A percentile compares a stretch with the other conserved stretches of the same genome.
These are phyloP conservation scores for Hymenoscyphus occultus DNA, from an alignment of 2,329 filamentous ascomycete genomes.

Conservation along the genomic window DNA sequence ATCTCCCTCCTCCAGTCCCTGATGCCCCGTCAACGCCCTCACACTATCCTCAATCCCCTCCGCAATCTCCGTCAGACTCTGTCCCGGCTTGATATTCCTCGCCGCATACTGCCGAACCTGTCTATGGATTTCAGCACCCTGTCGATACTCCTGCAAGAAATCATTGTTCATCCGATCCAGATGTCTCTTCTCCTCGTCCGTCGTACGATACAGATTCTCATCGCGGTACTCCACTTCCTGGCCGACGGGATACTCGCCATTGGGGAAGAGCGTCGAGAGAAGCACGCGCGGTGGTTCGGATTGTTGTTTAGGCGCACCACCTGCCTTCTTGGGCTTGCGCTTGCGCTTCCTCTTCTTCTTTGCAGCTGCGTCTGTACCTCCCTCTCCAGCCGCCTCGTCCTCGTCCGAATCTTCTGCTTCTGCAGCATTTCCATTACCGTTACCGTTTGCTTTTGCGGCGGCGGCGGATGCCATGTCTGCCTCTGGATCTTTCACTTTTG, in stretches of 20 bases:
- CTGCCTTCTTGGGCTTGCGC: constrained; percentile 75
- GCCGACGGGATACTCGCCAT: constrained; percentile 70
- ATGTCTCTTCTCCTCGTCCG: constrained; percentile 79
- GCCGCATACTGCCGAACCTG: constrained; percentile 83
- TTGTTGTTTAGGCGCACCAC: constrained; percentile 65
- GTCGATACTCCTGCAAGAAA: constrained; percentile 76
- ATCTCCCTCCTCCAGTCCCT: constrained; percentile 74
- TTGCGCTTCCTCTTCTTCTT: constrained; percentile 62
- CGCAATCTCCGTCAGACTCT: constrained; percentile 76
- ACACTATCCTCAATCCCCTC: constrained; percentile 85
- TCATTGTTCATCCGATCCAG: constrained; percentile 77
- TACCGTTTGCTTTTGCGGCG: constrained; percentile 29
- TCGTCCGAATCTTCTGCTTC: constrained; percentile 50
- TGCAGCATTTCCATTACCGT: constrained; percentile 27
- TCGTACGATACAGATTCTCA: constrained; percentile 77
- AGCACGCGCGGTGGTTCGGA: constrained; percentile 74
- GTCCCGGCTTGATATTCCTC: constrained; percentile 76
- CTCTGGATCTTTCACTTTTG: constrained; percentile 34
- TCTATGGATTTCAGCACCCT: constrained; percentile 84
- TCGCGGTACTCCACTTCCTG: constrained; percentile 75
- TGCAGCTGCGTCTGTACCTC: constrained; percentile 40
- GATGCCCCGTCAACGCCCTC: constrained; percentile 71
- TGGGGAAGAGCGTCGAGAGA: constrained; percentile 70
- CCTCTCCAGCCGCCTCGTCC: constrained; percentile 46
- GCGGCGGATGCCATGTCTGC: constrained; percentile 31